Conservation (phyloP, 257 asterid species). For the Jaltomata sinuosa region DNA sequence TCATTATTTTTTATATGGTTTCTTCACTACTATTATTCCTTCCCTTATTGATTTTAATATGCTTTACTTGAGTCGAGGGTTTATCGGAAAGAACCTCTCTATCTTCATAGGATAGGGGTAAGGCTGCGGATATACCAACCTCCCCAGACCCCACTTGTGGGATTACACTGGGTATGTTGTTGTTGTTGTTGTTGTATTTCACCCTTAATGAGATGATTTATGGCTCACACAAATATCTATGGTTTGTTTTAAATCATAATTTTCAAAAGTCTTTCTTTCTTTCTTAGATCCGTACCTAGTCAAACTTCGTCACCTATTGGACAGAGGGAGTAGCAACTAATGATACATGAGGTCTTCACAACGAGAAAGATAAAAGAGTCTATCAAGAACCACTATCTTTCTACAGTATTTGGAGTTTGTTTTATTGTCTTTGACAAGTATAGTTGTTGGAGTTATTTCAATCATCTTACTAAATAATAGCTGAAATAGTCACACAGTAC, state of each 20-base stretch:
- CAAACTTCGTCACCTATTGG: background rate
- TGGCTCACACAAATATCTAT: background rate
- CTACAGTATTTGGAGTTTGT: background rate
- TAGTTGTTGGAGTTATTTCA: background rate
- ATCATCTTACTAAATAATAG: background rate
- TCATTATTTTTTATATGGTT: too few relatives aligned
- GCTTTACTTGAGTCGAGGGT: too few relatives aligned
- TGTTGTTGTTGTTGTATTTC: too few relatives aligned
- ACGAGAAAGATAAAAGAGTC: background rate
- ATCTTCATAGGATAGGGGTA: too few relatives aligned
- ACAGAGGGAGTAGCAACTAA: background rate
- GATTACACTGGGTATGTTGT: too few relatives aligned
- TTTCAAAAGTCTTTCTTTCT: too few relatives aligned
- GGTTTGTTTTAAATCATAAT: background rate
- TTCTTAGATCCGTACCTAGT: too few relatives aligned
- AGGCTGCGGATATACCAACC: too few relatives aligned
- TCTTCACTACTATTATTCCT: too few relatives aligned
- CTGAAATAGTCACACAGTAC: background rate
- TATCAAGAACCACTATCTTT: background rate
- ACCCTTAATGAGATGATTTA: background rate
- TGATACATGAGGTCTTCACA: background rate
- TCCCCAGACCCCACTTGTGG: too few relatives aligned
- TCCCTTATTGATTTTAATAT: too few relatives aligned
- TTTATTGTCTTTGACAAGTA: background rate
- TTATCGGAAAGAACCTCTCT: too few relatives aligned